Percentiles rank a stretch among this genome's conserved stretches.
These are phyloP conservation scores for Penicillium antarcticum DNA, from an alignment of 495 filamentous ascomycete genomes.

Conservation along the genomic window DNA sequence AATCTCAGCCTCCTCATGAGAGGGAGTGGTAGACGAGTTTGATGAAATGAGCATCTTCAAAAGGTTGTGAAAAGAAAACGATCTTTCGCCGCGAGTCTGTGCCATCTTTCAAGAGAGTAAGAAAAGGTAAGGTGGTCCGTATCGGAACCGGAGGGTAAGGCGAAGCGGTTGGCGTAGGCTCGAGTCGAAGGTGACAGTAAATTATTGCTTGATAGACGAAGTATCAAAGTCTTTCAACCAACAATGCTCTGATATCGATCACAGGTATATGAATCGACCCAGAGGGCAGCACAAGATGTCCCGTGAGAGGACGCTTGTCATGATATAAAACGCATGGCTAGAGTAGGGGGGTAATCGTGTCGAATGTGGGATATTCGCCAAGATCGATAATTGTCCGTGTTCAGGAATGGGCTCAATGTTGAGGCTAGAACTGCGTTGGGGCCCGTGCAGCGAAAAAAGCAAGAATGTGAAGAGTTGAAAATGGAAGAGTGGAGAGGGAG, in stretches of 20 bases:
- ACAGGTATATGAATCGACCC: constrained; percentile 30
- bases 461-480: constrained; percentile 21
- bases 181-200: constrained; percentile 9
- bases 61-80: constrained; percentile 42
- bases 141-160: not conserved
- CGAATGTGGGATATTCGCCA: constrained; percentile 21
- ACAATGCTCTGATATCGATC: constrained; percentile 34
- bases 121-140: not conserved
- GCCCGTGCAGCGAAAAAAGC: constrained; percentile 17
- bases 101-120: constrained; percentile 31
- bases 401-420: constrained; percentile 32
- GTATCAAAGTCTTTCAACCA: constrained; percentile 8
- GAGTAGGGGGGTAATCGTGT: constrained; percentile 12
- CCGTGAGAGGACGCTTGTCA: constrained; percentile 41
- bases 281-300: constrained; percentile 29
- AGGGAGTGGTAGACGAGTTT: constrained; percentile 33
- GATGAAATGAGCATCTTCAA: constrained; percentile 46
- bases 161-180: constrained; percentile 1
- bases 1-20: constrained; percentile 42
- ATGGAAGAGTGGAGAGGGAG: constrained; percentile 16
- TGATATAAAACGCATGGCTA: constrained; percentile 44
- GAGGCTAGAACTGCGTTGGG: constrained; percentile 23
- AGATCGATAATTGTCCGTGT: constrained; percentile 27
- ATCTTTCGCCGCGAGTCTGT: constrained; percentile 37
- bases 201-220: constrained; percentile 3